Evolutionary conservation across 2,329 filamentous ascomycete genomes (phyloP).

Genomic region (Aspergillus pseudoterreus): DNA sequence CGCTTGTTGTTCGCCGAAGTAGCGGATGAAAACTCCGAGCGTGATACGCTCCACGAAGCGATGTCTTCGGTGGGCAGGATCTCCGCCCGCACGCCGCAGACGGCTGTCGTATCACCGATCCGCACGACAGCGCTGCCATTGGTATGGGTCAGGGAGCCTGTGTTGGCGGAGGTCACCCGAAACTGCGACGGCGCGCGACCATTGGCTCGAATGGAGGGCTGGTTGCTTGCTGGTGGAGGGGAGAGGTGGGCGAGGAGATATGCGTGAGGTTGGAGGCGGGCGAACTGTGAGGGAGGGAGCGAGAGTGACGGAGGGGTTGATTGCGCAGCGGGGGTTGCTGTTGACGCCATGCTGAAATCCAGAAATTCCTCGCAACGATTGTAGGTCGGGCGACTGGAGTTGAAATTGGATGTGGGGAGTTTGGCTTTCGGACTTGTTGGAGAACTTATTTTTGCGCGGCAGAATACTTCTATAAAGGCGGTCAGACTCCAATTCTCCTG

Average conservation of each 20-base stretch:
- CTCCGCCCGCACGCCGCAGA: constrained; percentile 87
- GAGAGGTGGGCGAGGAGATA: constrained; percentile 88
- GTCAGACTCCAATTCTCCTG: constrained; percentile 3
- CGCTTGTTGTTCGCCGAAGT: constrained; percentile 23
- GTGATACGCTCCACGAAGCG: constrained; percentile 48
- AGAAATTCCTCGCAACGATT: neutral
- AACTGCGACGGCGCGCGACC: constrained; percentile 68
- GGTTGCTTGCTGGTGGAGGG: constrained; percentile 47
- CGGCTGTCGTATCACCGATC: constrained; percentile 85
- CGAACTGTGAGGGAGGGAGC: constrained; percentile 67
- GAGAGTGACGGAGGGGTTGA: constrained; percentile 44
- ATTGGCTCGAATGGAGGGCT: constrained; percentile 70
- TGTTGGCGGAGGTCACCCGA: constrained; percentile 72
- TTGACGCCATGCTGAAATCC: constrained; percentile 19
- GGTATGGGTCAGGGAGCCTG: constrained; percentile 79
- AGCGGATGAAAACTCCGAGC: constrained; percentile 32
- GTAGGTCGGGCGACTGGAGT: neutral
- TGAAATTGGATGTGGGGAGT: neutral
- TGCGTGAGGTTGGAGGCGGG: constrained; percentile 81
- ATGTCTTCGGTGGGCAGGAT: constrained; percentile 73
- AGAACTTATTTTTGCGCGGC: constrained; percentile 15
- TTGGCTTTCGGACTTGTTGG: neutral
- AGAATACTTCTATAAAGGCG: constrained; percentile 17
- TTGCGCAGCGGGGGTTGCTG: constrained; percentile 19
- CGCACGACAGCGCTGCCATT: constrained; percentile 87